These are phyloP conservation scores for Chaetomium sp. DNA, from an alignment of 2,329 filamentous ascomycete genomes.

Conservation along the genomic window DNA sequence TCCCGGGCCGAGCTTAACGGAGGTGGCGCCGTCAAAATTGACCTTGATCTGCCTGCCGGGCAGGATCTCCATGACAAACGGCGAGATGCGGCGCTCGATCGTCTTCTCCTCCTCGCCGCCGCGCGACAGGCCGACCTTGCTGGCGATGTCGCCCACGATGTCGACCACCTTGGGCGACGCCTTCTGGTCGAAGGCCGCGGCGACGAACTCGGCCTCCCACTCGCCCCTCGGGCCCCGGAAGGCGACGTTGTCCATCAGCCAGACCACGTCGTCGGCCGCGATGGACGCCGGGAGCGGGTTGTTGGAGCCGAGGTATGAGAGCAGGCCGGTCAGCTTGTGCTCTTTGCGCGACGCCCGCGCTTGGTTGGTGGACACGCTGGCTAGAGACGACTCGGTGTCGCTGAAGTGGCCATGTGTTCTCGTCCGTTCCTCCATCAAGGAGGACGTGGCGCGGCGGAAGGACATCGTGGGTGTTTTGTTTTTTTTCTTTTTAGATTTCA, in stretches of 20 bases:
- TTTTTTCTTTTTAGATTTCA: background rate
- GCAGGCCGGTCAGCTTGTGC: conserved; percentile 43
- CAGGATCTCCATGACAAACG: conserved; percentile 76
- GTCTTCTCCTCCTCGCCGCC: conserved; percentile 43
- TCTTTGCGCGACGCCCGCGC: conserved; percentile 27
- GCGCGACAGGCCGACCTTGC: conserved; percentile 31
- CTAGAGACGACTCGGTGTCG: conserved; percentile 53
- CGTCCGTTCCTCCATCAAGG: conserved; percentile 41
- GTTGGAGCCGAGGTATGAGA: conserved; percentile 53
- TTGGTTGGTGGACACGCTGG: conserved; percentile 34
- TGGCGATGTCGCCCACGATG: conserved; percentile 38
- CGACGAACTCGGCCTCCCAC: conserved; percentile 84
- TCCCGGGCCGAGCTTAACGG: conserved; percentile 66
- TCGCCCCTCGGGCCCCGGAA: conserved; percentile 56
- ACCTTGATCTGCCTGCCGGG: conserved; percentile 70
- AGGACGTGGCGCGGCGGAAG: background rate
- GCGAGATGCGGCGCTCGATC: conserved; percentile 68
- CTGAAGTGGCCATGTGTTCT: conserved; percentile 53
- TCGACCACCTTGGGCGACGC: conserved; percentile 68
- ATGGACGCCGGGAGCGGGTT: conserved; percentile 65
- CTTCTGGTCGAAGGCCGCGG: conserved; percentile 76
- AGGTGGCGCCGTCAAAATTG: conserved; percentile 51
- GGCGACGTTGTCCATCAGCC: conserved; percentile 89
- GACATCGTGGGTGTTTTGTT: background rate
- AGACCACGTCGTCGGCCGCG: conserved; percentile 70